Evolutionary conservation across 2,329 filamentous ascomycete genomes (phyloP).

Genomic region (Daldinia eschscholtzii): DNA sequence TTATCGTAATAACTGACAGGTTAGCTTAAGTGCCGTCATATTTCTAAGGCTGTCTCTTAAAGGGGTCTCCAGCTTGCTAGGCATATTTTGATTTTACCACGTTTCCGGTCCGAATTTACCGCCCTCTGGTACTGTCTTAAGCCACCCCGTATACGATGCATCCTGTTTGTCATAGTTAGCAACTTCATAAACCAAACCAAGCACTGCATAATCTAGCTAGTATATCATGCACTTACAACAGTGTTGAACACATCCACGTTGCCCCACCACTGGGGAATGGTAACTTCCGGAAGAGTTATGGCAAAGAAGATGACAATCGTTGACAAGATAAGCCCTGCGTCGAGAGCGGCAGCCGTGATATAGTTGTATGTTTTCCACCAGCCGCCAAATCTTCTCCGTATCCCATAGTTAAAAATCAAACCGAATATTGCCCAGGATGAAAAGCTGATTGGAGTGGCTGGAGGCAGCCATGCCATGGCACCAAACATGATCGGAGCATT

Average conservation of each 20-base stretch:
- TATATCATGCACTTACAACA: constrained; percentile 45
- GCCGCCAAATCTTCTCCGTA: constrained; percentile 64
- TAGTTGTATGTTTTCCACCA: constrained; percentile 69
- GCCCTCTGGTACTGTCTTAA: constrained; percentile 52
- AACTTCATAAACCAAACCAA: constrained; percentile 46
- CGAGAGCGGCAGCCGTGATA: constrained; percentile 57
- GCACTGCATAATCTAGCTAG: constrained; percentile 49
- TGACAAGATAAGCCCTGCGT: constrained; percentile 56
- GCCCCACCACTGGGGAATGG: constrained; percentile 60
- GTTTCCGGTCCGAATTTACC: constrained; percentile 55
- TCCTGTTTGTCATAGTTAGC: constrained; percentile 50
- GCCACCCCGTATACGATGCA: constrained; percentile 48
- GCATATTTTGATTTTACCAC: constrained; percentile 49
- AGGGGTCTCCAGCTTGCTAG: neutral
- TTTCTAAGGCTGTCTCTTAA: neutral
- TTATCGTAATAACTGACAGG: neutral
- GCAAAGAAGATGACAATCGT: constrained; percentile 56
- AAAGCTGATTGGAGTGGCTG: constrained; percentile 71
- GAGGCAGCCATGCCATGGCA: constrained; percentile 66
- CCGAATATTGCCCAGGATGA: constrained; percentile 70
- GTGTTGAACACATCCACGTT: constrained; percentile 64
- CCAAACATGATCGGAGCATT: constrained; percentile 70
- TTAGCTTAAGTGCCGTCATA: neutral
- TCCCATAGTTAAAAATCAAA: constrained; percentile 69
- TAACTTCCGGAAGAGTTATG: constrained; percentile 55